phyloP scores from a whole-genome alignment of 192 early-diverging fungal species.

The Linnemannia zychae region DNA sequence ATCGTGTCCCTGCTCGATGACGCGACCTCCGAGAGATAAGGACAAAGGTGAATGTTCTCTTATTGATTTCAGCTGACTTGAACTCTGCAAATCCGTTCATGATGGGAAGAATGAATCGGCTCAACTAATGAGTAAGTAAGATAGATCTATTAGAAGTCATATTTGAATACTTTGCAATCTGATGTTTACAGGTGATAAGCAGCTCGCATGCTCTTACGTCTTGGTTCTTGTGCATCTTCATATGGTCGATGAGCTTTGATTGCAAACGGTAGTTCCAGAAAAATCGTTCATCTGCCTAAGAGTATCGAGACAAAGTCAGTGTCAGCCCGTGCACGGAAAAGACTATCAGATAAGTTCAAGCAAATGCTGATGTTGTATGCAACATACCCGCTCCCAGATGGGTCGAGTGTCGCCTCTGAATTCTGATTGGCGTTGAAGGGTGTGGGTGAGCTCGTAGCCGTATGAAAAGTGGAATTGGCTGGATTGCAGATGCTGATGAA shows the following conservation, averaged over 20 bases:
- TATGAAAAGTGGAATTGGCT: constrained; percentile 86
- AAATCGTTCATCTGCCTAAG: constrained; percentile 91
- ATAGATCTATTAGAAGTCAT: background rate
- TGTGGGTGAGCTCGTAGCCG: constrained; percentile 88
- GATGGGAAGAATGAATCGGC: constrained; percentile 90
- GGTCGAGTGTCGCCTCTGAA: constrained; percentile 48
- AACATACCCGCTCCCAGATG: constrained; percentile 69
- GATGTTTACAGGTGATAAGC: background rate
- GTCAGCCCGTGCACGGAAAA: background rate
- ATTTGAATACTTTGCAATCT: background rate
- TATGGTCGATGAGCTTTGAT: constrained; percentile 76
- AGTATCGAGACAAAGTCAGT: background rate
- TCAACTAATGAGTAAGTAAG: constrained; percentile 57
- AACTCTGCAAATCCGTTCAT: constrained; percentile 89
- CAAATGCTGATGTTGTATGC: background rate
- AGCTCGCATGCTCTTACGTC: constrained; percentile 38
- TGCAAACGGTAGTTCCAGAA: constrained; percentile 91
- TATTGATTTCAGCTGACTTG: constrained; percentile 66
- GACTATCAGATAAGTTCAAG: background rate
- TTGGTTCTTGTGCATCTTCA: constrained; percentile 51
- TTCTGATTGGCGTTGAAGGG: constrained; percentile 80
- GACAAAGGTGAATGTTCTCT: constrained; percentile 77
- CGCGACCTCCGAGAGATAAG: constrained; percentile 88
- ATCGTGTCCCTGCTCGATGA: constrained; percentile 86
- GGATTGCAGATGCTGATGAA: constrained; percentile 63